Conservation (phyloP, 2,329 filamentous ascomycete species). For the Diaporthe velutina region DNA sequence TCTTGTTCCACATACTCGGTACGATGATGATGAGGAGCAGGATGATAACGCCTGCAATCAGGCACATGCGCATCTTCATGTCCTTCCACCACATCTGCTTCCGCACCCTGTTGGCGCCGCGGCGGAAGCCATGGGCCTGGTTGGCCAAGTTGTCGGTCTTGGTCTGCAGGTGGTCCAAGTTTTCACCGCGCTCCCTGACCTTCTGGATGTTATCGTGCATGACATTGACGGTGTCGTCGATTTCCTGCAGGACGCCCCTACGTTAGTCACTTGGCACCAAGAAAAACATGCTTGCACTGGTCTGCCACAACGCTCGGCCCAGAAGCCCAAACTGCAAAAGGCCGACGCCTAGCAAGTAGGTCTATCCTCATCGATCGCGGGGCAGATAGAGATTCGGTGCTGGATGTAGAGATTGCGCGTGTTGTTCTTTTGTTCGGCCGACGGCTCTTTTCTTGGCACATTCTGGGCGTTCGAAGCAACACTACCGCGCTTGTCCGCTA, state of each 20-base stretch:
- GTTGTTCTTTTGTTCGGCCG: neutral
- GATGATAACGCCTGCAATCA: conserved; percentile 91
- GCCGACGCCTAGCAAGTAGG: neutral
- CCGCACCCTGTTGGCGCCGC: conserved; percentile 94
- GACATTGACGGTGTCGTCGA: conserved; percentile 92
- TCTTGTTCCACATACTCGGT: conserved; percentile 76
- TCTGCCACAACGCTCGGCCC: neutral
- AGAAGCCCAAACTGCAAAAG: neutral
- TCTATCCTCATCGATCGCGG: neutral
- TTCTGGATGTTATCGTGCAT: conserved; percentile 99
- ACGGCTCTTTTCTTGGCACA: conserved; percentile 11
- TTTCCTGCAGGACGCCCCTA: conserved; percentile 75
- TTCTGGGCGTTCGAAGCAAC: neutral
- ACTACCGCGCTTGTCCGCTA: neutral
- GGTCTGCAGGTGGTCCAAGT: conserved; percentile 88
- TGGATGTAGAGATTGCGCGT: neutral
- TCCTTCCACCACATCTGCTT: conserved; percentile 99
- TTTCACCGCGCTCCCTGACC: conserved; percentile 91
- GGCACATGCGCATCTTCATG: conserved; percentile 99
- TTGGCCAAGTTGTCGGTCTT: conserved; percentile 95
- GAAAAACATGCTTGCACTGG: neutral
- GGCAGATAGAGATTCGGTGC: neutral
- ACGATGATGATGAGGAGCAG: conserved; percentile 95
- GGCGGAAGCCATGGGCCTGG: conserved; percentile 94
- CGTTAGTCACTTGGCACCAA: conserved; percentile 23